Evolutionary conservation across 2,329 filamentous ascomycete species (phyloP).

Genomic region (Fusarium nanum): DNA sequence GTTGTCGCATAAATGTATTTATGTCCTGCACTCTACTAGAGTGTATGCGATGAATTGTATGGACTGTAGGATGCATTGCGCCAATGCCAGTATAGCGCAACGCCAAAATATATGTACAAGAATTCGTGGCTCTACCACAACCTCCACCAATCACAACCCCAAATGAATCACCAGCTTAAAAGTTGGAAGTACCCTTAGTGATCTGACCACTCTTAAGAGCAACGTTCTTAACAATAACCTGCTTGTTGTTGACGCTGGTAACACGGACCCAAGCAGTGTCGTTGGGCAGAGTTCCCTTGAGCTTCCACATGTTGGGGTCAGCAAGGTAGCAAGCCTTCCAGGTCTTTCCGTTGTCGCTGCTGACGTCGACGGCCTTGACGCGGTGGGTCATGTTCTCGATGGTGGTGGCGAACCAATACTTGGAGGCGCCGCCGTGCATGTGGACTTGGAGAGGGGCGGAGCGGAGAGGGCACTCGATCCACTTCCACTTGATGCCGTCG

Average conservation of each 20-base stretch:
- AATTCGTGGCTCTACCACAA: constrained; percentile 4
- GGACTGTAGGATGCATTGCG: not conserved
- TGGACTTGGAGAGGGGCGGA: constrained; percentile 10
- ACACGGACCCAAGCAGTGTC: constrained; percentile 19
- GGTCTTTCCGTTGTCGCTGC: constrained; percentile 20
- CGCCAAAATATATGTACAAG: constrained; percentile 20
- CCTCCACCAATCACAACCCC: not conserved
- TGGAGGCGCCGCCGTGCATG: constrained; percentile 25
- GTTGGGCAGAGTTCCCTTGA: constrained; percentile 15
- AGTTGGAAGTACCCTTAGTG: constrained; percentile 19
- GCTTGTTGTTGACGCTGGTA: constrained; percentile 23
- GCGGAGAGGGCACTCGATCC: constrained; percentile 18
- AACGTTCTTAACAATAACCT: constrained; percentile 19
- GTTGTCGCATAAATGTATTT: not conserved
- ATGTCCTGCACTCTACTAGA: not conserved
- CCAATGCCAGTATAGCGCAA: not conserved
- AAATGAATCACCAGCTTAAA: not conserved
- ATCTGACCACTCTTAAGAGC: constrained; percentile 15
- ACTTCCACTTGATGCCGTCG: constrained; percentile 27
- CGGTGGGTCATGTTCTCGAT: constrained; percentile 21
- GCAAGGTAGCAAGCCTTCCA: constrained; percentile 4
- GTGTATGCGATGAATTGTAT: not conserved
- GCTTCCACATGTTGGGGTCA: constrained; percentile 21
- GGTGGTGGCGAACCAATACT: constrained; percentile 26
- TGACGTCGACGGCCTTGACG: constrained; percentile 21